These are phyloP conservation scores for Candida rishiriensis DNA, from an alignment of 805 yeast species.

Conservation along the genomic window DNA sequence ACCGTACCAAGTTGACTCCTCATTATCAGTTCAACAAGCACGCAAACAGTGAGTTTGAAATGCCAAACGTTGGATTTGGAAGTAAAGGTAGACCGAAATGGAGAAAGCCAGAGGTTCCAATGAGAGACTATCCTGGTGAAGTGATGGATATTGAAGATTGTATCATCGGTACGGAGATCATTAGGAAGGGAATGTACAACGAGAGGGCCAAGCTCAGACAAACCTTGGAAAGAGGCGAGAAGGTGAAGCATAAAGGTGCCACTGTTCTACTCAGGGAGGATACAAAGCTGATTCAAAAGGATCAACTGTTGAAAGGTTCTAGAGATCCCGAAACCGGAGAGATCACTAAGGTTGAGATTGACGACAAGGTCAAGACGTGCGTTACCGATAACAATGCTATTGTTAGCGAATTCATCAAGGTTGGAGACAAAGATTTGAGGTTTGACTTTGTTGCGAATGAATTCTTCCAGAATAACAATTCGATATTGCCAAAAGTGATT, in stretches of 20 bases:
- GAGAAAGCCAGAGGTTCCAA: conserved; percentile 40
- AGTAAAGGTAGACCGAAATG: conserved; percentile 74
- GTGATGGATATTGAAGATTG: conserved; percentile 94
- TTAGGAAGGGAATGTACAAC: conserved; percentile 67
- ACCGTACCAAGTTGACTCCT: conserved; percentile 93
- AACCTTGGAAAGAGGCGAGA: conserved; percentile 31
- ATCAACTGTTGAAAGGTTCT: too few species aligned
- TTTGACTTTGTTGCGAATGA: conserved; percentile 93
- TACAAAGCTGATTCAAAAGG: conserved; percentile 36
- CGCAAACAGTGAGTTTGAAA: conserved; percentile 11
- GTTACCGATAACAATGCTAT: conserved; percentile 75
- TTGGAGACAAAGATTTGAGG: conserved; percentile 48
- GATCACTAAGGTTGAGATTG: conserved; percentile 32
- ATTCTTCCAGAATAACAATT: conserved; percentile 93
- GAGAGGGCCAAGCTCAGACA: conserved; percentile 57
- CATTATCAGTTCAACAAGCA: conserved; percentile 78
- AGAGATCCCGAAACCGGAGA: conserved; percentile 34
- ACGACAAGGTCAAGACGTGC: conserved; percentile 53
- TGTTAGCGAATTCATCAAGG: conserved; percentile 62
- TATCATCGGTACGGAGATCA: conserved; percentile 75
- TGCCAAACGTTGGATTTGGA: conserved; percentile 86
- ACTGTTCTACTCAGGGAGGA: conserved; percentile 82
- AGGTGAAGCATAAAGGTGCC: conserved; percentile 56
- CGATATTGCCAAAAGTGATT: conserved; percentile 81
- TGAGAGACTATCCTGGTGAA: conserved; percentile 46